Base-by-base conservation (phyloP, 2,329 filamentous ascomycete genomes). In the Sporothrix variecibatus region DNA sequence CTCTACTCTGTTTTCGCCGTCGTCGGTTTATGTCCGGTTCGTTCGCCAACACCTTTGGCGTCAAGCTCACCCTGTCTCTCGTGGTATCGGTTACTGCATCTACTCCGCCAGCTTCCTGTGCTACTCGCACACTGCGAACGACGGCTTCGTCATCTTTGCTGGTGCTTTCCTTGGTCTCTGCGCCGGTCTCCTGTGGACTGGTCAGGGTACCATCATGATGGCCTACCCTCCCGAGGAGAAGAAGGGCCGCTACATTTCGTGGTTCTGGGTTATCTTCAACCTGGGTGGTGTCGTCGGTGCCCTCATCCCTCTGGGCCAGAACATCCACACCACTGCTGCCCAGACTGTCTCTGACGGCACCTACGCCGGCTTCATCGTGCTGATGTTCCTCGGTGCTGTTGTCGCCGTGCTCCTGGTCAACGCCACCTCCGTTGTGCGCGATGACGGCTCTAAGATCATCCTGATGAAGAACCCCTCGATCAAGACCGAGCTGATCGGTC, bases 221-320 rank as follows among this genome's bases (percentile, higher is more conserved):
- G 91, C 93, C 56, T 97, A 97, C 81, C 94, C 94, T 1, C 86
- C 88, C 26, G 95, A 97, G 83, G 82, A 89, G 46, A 89, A 90
- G 77, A 97, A 97, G 86, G 95, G 95, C 62, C 91, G 91, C 75
- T 97, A 94, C 82, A 97, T 97, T 81, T 93, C 93, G 75, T 91
- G 90, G 85, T 97, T 97, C 84, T 97, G 95, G 95, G 91, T 94
- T 81, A 97, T 98, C 79, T 98, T 97, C 87, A 97, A 97, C 83
- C 83, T 95, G 75, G 95, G 95, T 78, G 94, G 91, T 79, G 94
- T 97, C 75, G 94, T 98, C 81, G 95, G 95, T 76, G 90, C 91
- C 79, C 83, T 91, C 78, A 93, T 94, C 75, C 91, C 92, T n/a
- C 87, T 94, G 4, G 92, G 87, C 76, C 87, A 93, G 82, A 93